A percentile compares a stretch with the other conserved stretches of the same genome.
Conservation (phyloP, 352 stramenopile species). For the Phytophthora ohioensis region DNA sequence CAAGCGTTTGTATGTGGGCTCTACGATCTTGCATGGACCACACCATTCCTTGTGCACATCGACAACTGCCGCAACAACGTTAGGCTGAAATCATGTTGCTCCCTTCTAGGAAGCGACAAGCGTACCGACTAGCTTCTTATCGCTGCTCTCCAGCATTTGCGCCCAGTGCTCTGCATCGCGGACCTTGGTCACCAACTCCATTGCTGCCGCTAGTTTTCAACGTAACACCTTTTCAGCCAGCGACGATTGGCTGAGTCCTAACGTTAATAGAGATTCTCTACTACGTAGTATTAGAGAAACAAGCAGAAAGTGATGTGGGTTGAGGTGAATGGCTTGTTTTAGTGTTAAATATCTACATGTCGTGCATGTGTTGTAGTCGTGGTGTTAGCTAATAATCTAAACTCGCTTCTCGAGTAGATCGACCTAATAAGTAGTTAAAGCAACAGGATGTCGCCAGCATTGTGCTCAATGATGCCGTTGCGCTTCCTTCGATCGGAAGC, state of each 20-base stretch:
- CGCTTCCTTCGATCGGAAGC: constrained; percentile 49
- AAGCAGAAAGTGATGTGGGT: neutral
- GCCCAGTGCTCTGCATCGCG: constrained; percentile 72
- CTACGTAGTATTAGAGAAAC: no score
- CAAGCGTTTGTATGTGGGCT: constrained; percentile 79
- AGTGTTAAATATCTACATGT: constrained; percentile 43
- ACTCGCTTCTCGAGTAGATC: constrained; percentile 29
- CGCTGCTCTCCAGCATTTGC: constrained; percentile 54
- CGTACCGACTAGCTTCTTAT: constrained; percentile 74
- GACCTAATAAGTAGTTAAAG: constrained; percentile 37
- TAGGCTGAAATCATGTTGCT: neutral
- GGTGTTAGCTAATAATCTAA: constrained; percentile 27
- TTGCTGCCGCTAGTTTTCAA: constrained; percentile 17
- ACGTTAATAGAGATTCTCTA: no score
- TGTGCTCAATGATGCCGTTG: constrained; percentile 15
- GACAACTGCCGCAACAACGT: constrained; percentile 48
- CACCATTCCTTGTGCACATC: constrained; percentile 81
- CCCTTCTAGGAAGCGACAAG: neutral
- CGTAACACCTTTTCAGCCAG: constrained; percentile 17
- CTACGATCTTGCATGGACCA: constrained; percentile 78
- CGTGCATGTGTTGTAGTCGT: constrained; percentile 18
- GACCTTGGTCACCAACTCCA: constrained; percentile 64
- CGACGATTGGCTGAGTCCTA: constrained; percentile 9
- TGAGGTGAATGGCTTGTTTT: constrained; percentile 5
- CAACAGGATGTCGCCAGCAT: constrained; percentile 2